Evolutionary conservation across 2,329 filamentous ascomycete genomes (phyloP), one percentile per base, ranked within the genome.

Genomic region (Basipetospora chlamydospora): DNA sequence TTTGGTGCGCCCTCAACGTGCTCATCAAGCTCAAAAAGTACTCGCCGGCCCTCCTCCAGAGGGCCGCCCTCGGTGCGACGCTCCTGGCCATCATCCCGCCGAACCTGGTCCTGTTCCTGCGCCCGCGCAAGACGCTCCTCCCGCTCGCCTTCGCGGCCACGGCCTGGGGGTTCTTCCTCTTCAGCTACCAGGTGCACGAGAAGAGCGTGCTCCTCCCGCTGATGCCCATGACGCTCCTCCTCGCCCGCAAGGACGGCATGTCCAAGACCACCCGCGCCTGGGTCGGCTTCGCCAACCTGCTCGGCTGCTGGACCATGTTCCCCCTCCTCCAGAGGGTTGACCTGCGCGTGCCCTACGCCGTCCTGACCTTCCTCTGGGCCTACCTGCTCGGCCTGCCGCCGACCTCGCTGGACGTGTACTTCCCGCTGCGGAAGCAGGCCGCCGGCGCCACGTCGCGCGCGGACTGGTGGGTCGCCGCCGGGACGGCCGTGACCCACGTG

Each of bases 131-230:
- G 47, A 72, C 78, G 28, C 66, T 90, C 4, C 60, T 96, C 11
- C 86, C 86, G 1, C 69, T 83, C 25, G 83, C 83, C 0, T 73
- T 96, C 40, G 80, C 87, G 2, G 70, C 81, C 2, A 86, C 83
- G 0, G 82, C 87, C 2, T 98, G 90, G 90, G 88, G 81, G 0
- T 98, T 98, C 64, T 98, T 96, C 55, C 66, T 98, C 12, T 96
- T 92, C 61, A 92, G 85, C 48, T 98, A 93, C 55, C 90, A 98
- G 53, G 92, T 98, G 0, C 90, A 98, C 50, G 90, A 98, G 61
- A 98, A 98, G 68, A 95, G 87, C 45, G 85, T 94, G 0, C 66
- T 98, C 5, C 70, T 98, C 3, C 92, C 90, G 1, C 64, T 98
- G 32, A 73, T 96, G 53, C 90, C 90, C 0, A 94, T 92, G 82